Evolutionary conservation across 1,284 basidiomycete species (phyloP).

Genomic region (Termitomyces sp.): DNA sequence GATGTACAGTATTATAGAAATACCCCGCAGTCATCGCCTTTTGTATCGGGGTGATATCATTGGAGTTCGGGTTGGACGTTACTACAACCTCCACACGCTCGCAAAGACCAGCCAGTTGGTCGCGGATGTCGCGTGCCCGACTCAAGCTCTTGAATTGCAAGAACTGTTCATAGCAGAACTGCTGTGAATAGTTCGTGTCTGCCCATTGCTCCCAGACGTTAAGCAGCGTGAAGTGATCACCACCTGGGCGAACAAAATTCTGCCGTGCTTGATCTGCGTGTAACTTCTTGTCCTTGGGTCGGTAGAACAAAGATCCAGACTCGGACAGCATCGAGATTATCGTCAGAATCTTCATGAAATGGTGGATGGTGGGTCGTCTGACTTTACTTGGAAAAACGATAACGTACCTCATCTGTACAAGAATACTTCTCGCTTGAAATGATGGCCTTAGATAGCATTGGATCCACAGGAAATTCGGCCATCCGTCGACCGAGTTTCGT

Average conservation of each 20-base stretch:
- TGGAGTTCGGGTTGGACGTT: slow-evolving; percentile 81
- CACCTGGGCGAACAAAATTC: slow-evolving; percentile 93
- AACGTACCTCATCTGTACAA: slow-evolving; percentile 91
- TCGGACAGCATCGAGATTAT: slow-evolving; percentile 98
- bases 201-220: slow-evolving; percentile 99
- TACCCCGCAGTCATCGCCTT: slow-evolving; percentile 94
- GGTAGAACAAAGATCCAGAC: slow-evolving; percentile 90
- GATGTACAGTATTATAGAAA: slow-evolving; percentile 89
- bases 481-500: slow-evolving; percentile 95
- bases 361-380: neutral
- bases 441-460: slow-evolving; percentile 95
- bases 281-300: slow-evolving; percentile 95
- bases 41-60: slow-evolving; percentile 89
- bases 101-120: slow-evolving; percentile 92
- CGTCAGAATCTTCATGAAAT: slow-evolving; percentile 67
- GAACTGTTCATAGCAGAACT: slow-evolving; percentile 95
- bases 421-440: slow-evolving; percentile 91
- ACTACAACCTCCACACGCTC: slow-evolving; percentile 96
- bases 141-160: slow-evolving; percentile 95
- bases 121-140: slow-evolving; percentile 92
- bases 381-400: neutral
- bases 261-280: slow-evolving; percentile 96
- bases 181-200: slow-evolving; percentile 92
- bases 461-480: slow-evolving; percentile 99
- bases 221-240: slow-evolving; percentile 95